Evolutionary conservation across 202 grass and related monocot species (phyloP), one percentile per base, ranked within the genome.

Genomic region (Schoenoplectus tabernaemontani): DNA sequence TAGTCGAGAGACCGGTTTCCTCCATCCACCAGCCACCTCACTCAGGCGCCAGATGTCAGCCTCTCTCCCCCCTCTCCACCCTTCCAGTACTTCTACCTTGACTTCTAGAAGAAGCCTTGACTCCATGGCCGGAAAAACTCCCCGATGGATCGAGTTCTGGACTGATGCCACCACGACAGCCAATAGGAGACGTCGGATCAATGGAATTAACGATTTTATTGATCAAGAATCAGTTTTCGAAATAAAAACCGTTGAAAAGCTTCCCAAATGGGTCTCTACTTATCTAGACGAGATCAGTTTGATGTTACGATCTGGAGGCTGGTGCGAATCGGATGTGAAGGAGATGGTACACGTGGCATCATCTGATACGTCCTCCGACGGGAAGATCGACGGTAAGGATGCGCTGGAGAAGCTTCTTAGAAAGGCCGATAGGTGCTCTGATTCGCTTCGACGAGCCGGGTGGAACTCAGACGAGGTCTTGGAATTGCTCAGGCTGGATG

Each of bases 131-230:
- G 88, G 93, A 2, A 85, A 85, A 60, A 84, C 84, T 3, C 87
- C 94, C 13, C 84, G 94, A 39, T 94, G 94, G 94, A 97, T 97
- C 66, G 89, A 97, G 74, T 94, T 97, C 84, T 97, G 89, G 91
- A 93, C 85, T 9, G 89, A 93, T 80, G 86, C 89, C 47, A 84
- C 87, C 1, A 63, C 77, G 3, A 73, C 88, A 6, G 71, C 68
- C 57, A 82, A 85, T 70, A 83, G 85, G 3, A 68, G 65, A 85
- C 39, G 46, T 82, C 85, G 34, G n/a, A 44, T 26, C 8, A 3
- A 42, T n/a, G 1, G 16, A 59, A 34, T 36, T 62, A 4, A 28
- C 64, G 36, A 61, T 41, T 37, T 69, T 9, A 59, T 78, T 26
- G 67, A 88, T 70, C 82, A 78, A 4, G 82, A 82, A 66, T 66